Base-by-base conservation (phyloP, 106 monocot species). In the Xerophyta viscosa region DNA sequence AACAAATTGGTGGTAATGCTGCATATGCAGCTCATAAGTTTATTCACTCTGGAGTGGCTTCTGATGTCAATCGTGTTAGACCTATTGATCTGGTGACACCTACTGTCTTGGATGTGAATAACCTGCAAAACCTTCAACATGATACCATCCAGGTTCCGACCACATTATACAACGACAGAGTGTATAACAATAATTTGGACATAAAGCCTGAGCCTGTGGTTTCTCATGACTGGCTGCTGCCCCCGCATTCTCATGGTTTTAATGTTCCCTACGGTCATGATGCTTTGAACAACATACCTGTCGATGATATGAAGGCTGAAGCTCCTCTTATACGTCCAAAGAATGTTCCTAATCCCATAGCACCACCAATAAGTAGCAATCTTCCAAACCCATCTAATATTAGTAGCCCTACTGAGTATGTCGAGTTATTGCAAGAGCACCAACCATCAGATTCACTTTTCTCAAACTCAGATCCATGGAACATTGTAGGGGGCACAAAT, bases 401-500 rank as follows among this genome's bases (percentile, higher is more conserved):
- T n/a, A 19, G 10, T 27, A 29, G 27, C 22, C 50, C 42, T 10
- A 47, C 50, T 45, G 50, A 24, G 26, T 59, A 55, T 52, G 37
- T 24, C 18, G 69, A 66, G 51, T 66, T 60, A 48, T 21, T 63
- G 15, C 64, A 29, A 36, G 78, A 63, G 52, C 29, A 60, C 31
- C 24, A 20, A 45, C 42, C 37, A 0, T 52, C 72, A 24, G 63
- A 59, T 18, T 71, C 63, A 53, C 61, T 70, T 19, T 69, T 71
- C 58, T 58, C 50, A 26, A 74, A 63, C 43, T 66, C 70, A 22
- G 74, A 70, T 71, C 74, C 78, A 44, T 64, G 46, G 56, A 70
- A 68, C 24, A 27, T 48, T 50, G 48, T 71, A 37, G 71, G 62
- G 20, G 45, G 20, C 42, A 37, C 57, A 31, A 50, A 74, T 33